phyloP scores from a whole-genome alignment of 106 monocot species.

The Hemerocallis citrina region DNA sequence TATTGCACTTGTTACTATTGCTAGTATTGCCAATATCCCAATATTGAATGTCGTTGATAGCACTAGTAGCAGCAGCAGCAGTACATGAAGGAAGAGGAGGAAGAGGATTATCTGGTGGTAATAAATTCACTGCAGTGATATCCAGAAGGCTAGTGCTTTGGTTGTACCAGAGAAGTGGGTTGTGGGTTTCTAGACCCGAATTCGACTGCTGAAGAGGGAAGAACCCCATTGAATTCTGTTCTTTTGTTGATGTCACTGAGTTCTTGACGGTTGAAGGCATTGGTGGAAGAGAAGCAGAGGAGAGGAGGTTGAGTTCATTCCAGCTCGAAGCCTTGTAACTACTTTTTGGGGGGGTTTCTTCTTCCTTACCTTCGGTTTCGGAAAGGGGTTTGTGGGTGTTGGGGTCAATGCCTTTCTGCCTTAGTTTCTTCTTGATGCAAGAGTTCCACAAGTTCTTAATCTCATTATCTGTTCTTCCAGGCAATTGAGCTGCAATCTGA shows the following conservation, averaged over 20 bases:
- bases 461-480: conserved; percentile 55
- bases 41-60: conserved; percentile 8
- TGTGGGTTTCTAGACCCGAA: background rate
- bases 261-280: background rate
- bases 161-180: conserved; percentile 39
- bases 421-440: conserved; percentile 49
- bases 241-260: conserved; percentile 4
- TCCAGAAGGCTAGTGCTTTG: conserved; percentile 16
- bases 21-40: conserved; percentile 30
- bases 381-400: conserved; percentile 41
- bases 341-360: background rate
- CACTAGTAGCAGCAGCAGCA: too few relatives aligned
- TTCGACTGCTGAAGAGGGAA: conserved; percentile 17
- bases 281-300: background rate
- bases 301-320: background rate
- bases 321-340: conserved; percentile 2
- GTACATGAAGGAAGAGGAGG: background rate
- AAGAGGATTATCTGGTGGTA: conserved; percentile 13
- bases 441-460: conserved; percentile 58
- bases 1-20: conserved; percentile 17
- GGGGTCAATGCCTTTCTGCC: conserved; percentile 47
- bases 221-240: conserved; percentile 17
- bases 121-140: conserved; percentile 10
- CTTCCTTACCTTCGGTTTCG: conserved; percentile 5
- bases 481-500: conserved; percentile 48